Conservation (phyloP, 1,284 basidiomycete species). For the Salmacisia buchloeana region DNA sequence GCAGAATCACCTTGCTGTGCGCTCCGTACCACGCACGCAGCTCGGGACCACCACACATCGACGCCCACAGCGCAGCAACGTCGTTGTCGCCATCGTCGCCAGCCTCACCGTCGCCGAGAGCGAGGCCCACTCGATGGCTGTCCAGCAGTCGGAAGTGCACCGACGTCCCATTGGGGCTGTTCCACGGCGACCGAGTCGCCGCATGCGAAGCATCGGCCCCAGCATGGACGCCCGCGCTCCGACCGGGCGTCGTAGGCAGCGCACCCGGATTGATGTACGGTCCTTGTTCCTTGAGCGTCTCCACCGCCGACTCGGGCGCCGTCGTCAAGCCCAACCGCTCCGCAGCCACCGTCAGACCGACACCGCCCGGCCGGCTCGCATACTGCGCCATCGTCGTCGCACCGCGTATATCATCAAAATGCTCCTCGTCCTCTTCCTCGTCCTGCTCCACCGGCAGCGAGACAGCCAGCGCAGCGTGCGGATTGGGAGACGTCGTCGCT, state of each 20-base stretch:
- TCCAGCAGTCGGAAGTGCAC: too few relatives aligned
- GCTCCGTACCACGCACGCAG: neutral
- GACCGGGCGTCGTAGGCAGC: neutral
- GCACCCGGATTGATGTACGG: neutral
- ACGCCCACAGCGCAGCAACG: neutral
- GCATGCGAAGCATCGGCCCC: too few relatives aligned
- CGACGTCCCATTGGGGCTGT: too few relatives aligned
- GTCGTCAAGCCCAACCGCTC: neutral
- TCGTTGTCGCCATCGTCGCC: neutral
- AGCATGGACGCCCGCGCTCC: too few relatives aligned
- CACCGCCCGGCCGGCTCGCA: neutral
- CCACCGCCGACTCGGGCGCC: neutral
- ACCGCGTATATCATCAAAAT: too few relatives aligned
- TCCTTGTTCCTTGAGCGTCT: neutral
- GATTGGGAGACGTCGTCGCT: too few relatives aligned
- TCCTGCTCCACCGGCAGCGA: neutral
- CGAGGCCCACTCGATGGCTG: neutral
- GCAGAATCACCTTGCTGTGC: conserved; percentile 4
- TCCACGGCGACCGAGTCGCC: too few relatives aligned
- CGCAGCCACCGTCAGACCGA: neutral
- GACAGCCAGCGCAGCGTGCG: neutral
- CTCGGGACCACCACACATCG: neutral
- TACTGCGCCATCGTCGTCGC: neutral
- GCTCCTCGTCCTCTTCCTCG: too few relatives aligned
- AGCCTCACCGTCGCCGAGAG: neutral